phyloP scores from a whole-genome alignment of 441 rosid genomes.

The Bruguiera hainesii region DNA sequence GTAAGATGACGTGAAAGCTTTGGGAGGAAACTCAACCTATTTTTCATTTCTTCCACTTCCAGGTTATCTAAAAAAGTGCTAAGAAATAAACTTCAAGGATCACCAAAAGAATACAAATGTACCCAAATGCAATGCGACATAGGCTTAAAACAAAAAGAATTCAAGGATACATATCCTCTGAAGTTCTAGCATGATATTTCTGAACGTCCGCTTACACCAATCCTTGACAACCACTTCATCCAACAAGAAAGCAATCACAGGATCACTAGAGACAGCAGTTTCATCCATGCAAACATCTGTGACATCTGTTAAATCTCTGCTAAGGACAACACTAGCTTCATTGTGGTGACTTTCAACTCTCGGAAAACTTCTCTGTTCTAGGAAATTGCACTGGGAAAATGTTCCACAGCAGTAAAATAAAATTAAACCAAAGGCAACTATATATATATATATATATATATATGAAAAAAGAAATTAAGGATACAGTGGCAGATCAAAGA shows the following conservation, averaged over 20 bases:
- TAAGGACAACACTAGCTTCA: slow-evolving; percentile 29
- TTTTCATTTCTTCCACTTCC: slow-evolving; percentile 55
- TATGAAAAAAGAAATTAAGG: slow-evolving; percentile 26
- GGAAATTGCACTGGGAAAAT: not conserved
- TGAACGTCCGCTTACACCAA: slow-evolving; percentile 86
- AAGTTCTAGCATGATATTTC: slow-evolving; percentile 55
- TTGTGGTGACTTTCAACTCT: too few species aligned
- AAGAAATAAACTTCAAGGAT: slow-evolving; percentile 30
- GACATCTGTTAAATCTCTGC: slow-evolving; percentile 64
- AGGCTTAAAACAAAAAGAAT: slow-evolving; percentile 6
- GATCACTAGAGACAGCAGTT: slow-evolving; percentile 93
- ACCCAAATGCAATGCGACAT: slow-evolving; percentile 5
- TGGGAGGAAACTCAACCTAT: slow-evolving; percentile 44
- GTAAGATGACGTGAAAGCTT: slow-evolving; percentile 57
- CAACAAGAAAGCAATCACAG: slow-evolving; percentile 85
- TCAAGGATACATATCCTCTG: slow-evolving; percentile 78
- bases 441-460: too few species aligned
- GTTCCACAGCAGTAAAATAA: not conserved
- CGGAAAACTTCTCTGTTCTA: not conserved
- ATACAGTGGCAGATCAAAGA: slow-evolving; percentile 92
- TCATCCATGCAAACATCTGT: slow-evolving; percentile 97
- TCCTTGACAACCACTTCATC: slow-evolving; percentile 98
- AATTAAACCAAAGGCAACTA: not conserved
- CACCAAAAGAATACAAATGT: not conserved
- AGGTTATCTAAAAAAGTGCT: slow-evolving; percentile 59